Evolutionary conservation across 495 filamentous ascomycete species (phyloP).

Genomic region (Talaromyces trachyspermus): DNA sequence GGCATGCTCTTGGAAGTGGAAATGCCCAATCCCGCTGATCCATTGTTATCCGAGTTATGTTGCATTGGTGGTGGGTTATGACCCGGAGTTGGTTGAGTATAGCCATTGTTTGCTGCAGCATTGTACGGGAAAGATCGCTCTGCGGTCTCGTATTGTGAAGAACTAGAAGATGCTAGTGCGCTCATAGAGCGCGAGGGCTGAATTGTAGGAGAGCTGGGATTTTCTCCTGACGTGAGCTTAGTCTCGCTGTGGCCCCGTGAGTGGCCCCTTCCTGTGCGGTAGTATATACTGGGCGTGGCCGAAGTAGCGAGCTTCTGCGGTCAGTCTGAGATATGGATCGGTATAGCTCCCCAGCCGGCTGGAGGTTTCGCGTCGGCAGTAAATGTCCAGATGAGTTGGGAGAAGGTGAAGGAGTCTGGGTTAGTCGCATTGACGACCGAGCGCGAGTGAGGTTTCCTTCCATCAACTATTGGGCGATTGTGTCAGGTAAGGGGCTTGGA

Average conservation of each 20-base stretch:
- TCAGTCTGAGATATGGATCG: slow-evolving; percentile 36
- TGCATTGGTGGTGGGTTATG: too few relatives aligned
- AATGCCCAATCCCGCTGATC: slow-evolving; percentile 25
- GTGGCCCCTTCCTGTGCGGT: slow-evolving; percentile 35
- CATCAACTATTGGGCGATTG: slow-evolving; percentile 59
- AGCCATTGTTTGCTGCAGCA: slow-evolving; percentile 29
- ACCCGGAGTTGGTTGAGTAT: too few relatives aligned
- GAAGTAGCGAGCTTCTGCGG: slow-evolving; percentile 27
- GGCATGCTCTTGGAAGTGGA: slow-evolving; percentile 16
- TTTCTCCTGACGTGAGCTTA: slow-evolving; percentile 36
- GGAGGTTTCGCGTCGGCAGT: slow-evolving; percentile 20
- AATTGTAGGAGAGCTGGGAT: slow-evolving; percentile 18
- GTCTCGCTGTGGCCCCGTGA: slow-evolving; percentile 51
- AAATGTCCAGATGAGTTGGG: slow-evolving; percentile 25
- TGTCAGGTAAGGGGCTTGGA: neutral
- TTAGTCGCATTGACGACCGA: slow-evolving; percentile 60
- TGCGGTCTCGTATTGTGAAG: slow-evolving; percentile 26
- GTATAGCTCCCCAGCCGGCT: slow-evolving; percentile 35
- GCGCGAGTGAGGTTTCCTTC: slow-evolving; percentile 81
- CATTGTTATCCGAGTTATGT: slow-evolving; percentile 12
- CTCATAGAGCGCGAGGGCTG: slow-evolving; percentile 35
- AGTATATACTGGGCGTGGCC: slow-evolving; percentile 31
- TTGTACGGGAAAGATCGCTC: slow-evolving; percentile 37
- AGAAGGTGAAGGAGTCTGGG: slow-evolving; percentile 50
- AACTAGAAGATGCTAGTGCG: slow-evolving; percentile 35